These are phyloP conservation scores for Lodderomyces theae DNA, from an alignment of 1,139 yeast species.

Conservation along the genomic window DNA sequence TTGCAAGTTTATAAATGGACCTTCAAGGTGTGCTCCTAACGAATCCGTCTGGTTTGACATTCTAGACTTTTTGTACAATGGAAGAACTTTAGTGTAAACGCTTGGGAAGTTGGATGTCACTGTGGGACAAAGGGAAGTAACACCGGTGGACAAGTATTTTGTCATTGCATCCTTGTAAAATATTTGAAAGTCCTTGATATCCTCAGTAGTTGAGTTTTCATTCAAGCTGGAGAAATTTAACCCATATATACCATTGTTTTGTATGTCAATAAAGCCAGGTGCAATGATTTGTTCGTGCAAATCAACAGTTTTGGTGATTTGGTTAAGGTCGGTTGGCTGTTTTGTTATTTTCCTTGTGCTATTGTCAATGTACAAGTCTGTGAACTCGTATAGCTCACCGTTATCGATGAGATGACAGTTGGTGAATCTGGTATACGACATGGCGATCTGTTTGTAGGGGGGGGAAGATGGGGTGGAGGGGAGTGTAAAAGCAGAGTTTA, in stretches of 20 bases:
- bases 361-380: conserved; percentile 49
- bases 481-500: no score
- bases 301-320: conserved; percentile 33
- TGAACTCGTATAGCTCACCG: conserved; percentile 37
- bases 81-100: conserved; percentile 52
- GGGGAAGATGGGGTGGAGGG: no score
- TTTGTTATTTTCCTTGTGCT: conserved; percentile 42
- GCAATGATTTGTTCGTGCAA: conserved; percentile 49
- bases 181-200: conserved; percentile 28
- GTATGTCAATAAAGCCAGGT: conserved; percentile 63
- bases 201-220: conserved; percentile 33
- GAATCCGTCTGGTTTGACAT: conserved; percentile 44
- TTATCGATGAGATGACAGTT: conserved; percentile 54
- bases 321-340: conserved; percentile 14
- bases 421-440: conserved; percentile 30
- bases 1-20: conserved; percentile 54
- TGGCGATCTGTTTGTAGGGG: no score
- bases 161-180: conserved; percentile 47
- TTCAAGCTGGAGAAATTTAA: conserved; percentile 50
- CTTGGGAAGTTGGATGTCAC: conserved; percentile 55
- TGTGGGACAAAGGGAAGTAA: conserved; percentile 60
- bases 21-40: conserved; percentile 65
- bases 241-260: conserved; percentile 62
- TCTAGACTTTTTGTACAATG: conserved; percentile 40
- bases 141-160: conserved; percentile 53